Evolutionary conservation across 1,139 yeast species (phyloP).

Genomic region (Sugiyamaella japonica): DNA sequence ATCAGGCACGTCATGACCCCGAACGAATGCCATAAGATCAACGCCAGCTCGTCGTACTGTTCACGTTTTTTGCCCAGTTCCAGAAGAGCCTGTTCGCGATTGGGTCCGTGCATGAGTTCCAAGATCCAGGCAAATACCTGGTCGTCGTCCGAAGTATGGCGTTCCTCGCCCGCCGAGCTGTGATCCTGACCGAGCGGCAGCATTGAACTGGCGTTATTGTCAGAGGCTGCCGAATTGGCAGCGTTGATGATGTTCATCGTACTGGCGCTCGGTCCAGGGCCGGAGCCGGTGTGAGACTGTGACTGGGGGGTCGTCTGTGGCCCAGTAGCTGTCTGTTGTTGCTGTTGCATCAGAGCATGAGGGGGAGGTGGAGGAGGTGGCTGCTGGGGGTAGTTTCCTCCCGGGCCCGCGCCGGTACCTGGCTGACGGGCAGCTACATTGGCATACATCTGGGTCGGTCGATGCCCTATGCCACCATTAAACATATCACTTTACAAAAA

Average conservation of each 20-base stretch:
- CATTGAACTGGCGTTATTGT: background rate
- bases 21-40: slow-evolving; percentile 92
- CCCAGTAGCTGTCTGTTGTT: slow-evolving; percentile 14
- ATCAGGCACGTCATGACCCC: slow-evolving; percentile 93
- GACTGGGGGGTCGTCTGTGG: background rate
- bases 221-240: background rate
- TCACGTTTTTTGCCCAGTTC: slow-evolving; percentile 94
- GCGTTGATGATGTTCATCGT: slow-evolving; percentile 11
- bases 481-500: background rate
- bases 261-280: slow-evolving; percentile 1
- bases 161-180: slow-evolving; percentile 3
- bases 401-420: background rate
- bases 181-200: background rate
- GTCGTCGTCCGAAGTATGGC: slow-evolving; percentile 74
- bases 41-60: slow-evolving; percentile 89
- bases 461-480: background rate
- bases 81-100: slow-evolving; percentile 85
- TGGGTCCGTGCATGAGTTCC: slow-evolving; percentile 85
- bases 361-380: too few relatives aligned
- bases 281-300: slow-evolving; percentile 2
- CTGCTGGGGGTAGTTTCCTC: background rate
- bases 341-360: slow-evolving; percentile 13
- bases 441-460: background rate
- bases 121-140: slow-evolving; percentile 89
- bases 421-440: slow-evolving; percentile 4